Evolutionary conservation across 768 basidiomycete species (phyloP), one percentile per base, ranked within the genome.

Genomic region (Agaricus blazei): DNA sequence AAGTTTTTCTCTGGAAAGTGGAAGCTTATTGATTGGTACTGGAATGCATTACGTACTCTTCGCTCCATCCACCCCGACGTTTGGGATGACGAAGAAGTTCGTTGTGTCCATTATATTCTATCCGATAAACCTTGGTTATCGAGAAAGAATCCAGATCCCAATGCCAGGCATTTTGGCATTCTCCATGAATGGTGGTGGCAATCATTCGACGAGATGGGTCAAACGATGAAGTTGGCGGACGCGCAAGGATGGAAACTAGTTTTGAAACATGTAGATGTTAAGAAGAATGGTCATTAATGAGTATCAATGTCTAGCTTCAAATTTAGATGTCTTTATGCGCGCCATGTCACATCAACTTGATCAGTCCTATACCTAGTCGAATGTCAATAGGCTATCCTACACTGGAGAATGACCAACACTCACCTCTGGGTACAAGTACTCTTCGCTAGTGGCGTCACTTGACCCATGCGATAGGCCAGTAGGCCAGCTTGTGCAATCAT

Each of bases 401-500:
- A 60, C 34, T 27, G 41, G 31, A n/a, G n/a, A 14, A 23, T 57
- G 23, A 15, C 52, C 41, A 19, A 47, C 19, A 11, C 76, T 62
- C 57, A 90, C 93, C 96, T 80, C 72, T 99, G 97, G 6, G 95
- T 98, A 64, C 93, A 95, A 34, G 83, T 88, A 52, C 87, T 94
- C 64, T 96, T 82, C 27, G 78, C 68, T 28, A 98, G 65, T 2
- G 87, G 79, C 0, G 94, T 98, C 46, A 72, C 70, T 58, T 84
- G 79, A 26, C 96, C 97, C 93, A 95, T 98, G 2, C 97, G 81
- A 68, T 84, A 93, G 59, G 87, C 84, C 37, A 99, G 76, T 28
- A 99, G 78, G 4, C 97, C 97, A 5, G 97, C 97, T 65, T 99
- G 97, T 2, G 97, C 96, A 52, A 99, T 98, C 97, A 99, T 99